phyloP scores from a whole-genome alignment of 148 eudicot genomes.

The Silene conica region DNA sequence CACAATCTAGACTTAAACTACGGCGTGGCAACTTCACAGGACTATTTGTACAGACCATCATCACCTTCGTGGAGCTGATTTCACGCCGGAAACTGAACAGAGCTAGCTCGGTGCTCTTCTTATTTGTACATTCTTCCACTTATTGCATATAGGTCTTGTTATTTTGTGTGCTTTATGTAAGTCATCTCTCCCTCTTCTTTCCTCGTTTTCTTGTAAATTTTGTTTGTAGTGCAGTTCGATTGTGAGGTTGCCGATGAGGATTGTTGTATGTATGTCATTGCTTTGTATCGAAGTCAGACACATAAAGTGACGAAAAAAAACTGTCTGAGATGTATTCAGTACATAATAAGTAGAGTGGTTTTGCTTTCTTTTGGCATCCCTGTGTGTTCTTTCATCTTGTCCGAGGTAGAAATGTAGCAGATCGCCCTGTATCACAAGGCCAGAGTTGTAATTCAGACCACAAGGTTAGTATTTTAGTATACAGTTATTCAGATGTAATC shows the following conservation, averaged over 20 bases:
- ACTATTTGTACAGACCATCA: slow-evolving; percentile 62
- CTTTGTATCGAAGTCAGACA: slow-evolving; percentile 14
- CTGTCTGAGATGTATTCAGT: slow-evolving; percentile 3
- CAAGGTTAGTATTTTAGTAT: too few relatives aligned
- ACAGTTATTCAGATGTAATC: too few relatives aligned
- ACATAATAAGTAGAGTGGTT: slow-evolving; percentile 10
- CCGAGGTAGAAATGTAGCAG: too few relatives aligned
- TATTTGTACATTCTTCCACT: slow-evolving; percentile 46
- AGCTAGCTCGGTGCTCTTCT: slow-evolving; percentile 13
- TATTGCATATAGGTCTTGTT: slow-evolving; percentile 39
- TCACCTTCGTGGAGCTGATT: slow-evolving; percentile 86
- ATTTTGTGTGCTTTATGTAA: slow-evolving; percentile 13
- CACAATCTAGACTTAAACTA: slow-evolving; percentile 84
- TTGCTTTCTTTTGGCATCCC: neutral
- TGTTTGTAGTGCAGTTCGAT: slow-evolving; percentile 19
- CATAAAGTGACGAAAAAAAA: neutral
- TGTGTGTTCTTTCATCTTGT: too few relatives aligned
- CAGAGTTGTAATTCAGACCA: too few relatives aligned
- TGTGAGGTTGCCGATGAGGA: slow-evolving; percentile 2
- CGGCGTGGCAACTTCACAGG: slow-evolving; percentile 53
- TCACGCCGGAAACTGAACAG: neutral
- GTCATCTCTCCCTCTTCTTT: slow-evolving; percentile 12
- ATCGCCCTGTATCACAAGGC: too few relatives aligned
- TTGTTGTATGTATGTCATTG: slow-evolving; percentile 27
- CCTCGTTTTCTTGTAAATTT: slow-evolving; percentile 17